Evolutionary conservation across 352 stramenopile species (phyloP).

Genomic region (Discostella stelligera): DNA sequence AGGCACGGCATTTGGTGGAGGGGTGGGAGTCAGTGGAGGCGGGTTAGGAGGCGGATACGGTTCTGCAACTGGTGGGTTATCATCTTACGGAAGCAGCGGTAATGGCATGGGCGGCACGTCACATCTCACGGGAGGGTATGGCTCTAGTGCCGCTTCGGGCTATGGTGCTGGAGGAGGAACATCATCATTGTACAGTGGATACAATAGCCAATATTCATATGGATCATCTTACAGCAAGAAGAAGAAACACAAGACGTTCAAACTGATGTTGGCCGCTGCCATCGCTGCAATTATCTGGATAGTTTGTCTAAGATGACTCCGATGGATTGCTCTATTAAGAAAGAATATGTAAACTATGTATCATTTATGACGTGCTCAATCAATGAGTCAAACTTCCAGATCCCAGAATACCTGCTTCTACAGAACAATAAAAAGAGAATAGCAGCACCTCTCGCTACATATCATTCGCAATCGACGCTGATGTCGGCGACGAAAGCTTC

Average conservation of each 20-base stretch:
- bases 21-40: neutral
- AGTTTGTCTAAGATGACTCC: conserved; percentile 43
- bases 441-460: neutral
- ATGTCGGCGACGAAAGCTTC: neutral
- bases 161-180: conserved; percentile 1
- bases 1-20: conserved; percentile 1
- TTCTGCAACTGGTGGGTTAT: neutral
- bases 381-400: too few species aligned
- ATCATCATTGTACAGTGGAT: conserved; percentile 20
- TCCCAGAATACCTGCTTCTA: too few species aligned
- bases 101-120: neutral
- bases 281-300: conserved; percentile 54
- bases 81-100: conserved; percentile 1
- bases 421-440: too few species aligned
- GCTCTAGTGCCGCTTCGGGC: conserved; percentile 10
- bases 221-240: conserved; percentile 9
- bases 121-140: conserved; percentile 23
- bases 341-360: neutral
- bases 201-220: conserved; percentile 12
- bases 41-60: conserved; percentile 23
- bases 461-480: neutral
- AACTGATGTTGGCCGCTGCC: conserved; percentile 45
- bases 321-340: neutral
- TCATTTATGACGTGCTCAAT: neutral
- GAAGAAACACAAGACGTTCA: conserved; percentile 52